These are phyloP conservation scores for Taxillus chinensis DNA, from an alignment of 164 flowering plant genomes.

Conservation along the genomic window DNA sequence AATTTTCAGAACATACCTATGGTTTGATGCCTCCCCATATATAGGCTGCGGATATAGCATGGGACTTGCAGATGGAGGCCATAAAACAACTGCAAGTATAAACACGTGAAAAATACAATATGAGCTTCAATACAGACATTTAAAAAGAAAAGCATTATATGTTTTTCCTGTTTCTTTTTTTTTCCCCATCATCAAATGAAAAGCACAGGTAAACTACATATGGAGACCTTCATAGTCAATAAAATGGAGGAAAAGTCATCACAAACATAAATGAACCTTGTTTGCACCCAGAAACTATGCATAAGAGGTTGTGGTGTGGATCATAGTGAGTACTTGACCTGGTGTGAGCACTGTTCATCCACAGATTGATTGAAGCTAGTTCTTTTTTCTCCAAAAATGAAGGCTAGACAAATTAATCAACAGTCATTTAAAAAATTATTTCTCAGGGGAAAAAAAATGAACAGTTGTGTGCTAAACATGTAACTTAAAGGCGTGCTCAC, in stretches of 20 bases:
- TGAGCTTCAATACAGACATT: neutral
- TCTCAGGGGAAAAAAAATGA: neutral
- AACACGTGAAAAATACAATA: neutral
- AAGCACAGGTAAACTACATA: neutral
- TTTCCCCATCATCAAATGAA: neutral
- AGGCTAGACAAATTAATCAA: slow-evolving; percentile 44
- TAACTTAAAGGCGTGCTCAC: slow-evolving; percentile 22
- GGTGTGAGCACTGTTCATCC: slow-evolving; percentile 78
- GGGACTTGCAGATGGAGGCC: slow-evolving; percentile 94
- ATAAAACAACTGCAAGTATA: slow-evolving; percentile 55
- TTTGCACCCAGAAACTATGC: slow-evolving; percentile 77
- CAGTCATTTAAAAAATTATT: neutral
- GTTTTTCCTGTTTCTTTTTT: no score
- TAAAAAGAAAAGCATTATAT: neutral
- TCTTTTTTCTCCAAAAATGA: slow-evolving; percentile 39
- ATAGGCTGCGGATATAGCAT: slow-evolving; percentile 72
- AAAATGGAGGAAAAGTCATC: neutral
- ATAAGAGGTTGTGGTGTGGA: slow-evolving; percentile 86
- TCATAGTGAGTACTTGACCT: slow-evolving; percentile 95
- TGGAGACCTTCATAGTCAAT: neutral
- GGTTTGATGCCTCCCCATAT: slow-evolving; percentile 94
- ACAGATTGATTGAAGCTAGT: slow-evolving; percentile 69
- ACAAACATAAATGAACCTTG: slow-evolving; percentile 37
- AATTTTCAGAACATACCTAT: slow-evolving; percentile 46
- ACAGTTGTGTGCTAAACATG: neutral